These are phyloP conservation scores for Phytopythium vexans DNA, from an alignment of 352 stramenopile species.

Conservation along the genomic window DNA sequence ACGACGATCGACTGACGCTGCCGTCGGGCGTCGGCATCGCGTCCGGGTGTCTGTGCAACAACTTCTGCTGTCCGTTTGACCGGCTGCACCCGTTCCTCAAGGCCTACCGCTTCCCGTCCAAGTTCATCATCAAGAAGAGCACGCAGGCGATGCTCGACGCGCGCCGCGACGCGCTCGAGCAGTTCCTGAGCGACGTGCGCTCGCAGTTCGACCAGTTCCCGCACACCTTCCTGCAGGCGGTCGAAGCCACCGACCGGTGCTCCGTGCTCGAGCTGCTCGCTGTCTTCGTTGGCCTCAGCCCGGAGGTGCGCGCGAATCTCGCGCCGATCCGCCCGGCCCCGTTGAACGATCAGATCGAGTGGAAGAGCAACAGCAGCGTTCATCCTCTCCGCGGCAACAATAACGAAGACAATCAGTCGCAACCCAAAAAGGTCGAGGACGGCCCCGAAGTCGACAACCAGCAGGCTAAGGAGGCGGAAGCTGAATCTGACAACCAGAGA, in stretches of 20 bases:
- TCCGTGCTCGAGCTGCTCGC: constrained; percentile 37
- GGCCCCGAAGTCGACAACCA: constrained; percentile 2
- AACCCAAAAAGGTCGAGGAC: constrained; percentile 2
- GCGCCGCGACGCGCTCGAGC: constrained; percentile 42
- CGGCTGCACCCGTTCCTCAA: constrained; percentile 46
- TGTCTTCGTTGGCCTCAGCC: constrained; percentile 38
- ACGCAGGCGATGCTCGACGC: constrained; percentile 29
- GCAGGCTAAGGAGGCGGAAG: not conserved
- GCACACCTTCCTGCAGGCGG: constrained; percentile 34
- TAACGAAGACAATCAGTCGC: not conserved
- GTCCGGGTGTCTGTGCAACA: constrained; percentile 34
- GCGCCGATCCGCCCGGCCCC: constrained; percentile 2
- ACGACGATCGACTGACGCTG: not conserved
- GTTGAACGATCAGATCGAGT: not conserved
- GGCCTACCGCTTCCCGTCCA: constrained; percentile 50
- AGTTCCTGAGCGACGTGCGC: constrained; percentile 40
- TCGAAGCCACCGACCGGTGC: constrained; percentile 38
- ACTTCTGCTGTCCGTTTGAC: constrained; percentile 46
- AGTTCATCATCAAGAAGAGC: constrained; percentile 43
- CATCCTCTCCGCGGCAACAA: not conserved
- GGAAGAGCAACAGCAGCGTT: not conserved
- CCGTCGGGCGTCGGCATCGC: not conserved
- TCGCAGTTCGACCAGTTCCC: constrained; percentile 53
- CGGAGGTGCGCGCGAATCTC: constrained; percentile 21
- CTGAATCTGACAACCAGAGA: constrained; percentile 1